These are phyloP conservation scores for Macrophomina pseudophaseolina DNA, from an alignment of 2,329 filamentous ascomycete species.

Conservation along the genomic window DNA sequence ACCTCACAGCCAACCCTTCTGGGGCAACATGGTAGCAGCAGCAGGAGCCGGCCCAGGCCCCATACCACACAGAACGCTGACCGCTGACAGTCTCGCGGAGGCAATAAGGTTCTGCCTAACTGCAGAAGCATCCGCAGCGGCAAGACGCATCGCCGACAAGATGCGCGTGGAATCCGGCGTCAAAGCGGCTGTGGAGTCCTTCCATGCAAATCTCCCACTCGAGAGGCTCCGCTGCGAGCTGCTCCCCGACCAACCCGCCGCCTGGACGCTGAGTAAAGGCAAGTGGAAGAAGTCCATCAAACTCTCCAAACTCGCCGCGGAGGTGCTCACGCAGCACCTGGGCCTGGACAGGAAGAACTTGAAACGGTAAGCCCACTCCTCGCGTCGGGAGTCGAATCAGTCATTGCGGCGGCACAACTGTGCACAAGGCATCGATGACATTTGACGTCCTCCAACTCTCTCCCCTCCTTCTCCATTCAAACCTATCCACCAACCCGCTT, in stretches of 20 bases:
- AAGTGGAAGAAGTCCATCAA: constrained; percentile 23
- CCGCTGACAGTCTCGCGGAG: constrained; percentile 49
- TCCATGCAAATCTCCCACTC: constrained; percentile 54
- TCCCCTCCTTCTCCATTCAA: too few species aligned
- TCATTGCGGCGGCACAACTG: too few species aligned
- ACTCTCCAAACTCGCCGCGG: not conserved
- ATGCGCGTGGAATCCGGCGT: constrained; percentile 52
- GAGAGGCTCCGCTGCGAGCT: constrained; percentile 64
- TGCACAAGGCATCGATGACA: too few species aligned
- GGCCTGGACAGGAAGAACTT: not conserved
- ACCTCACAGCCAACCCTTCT: constrained; percentile 53
- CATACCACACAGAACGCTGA: constrained; percentile 54
- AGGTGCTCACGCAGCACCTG: not conserved
- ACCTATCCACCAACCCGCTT: too few species aligned
- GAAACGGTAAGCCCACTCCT: not conserved
- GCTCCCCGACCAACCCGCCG: constrained; percentile 69
- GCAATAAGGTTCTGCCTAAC: constrained; percentile 54
- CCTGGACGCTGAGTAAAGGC: constrained; percentile 59
- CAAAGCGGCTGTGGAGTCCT: constrained; percentile 49
- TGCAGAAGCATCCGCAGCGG: constrained; percentile 43
- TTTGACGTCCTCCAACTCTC: too few species aligned
- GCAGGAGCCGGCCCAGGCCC: constrained; percentile 57
- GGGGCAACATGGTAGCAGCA: constrained; percentile 58
- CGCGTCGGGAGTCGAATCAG: too few species aligned
- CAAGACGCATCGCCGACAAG: constrained; percentile 45